Evolutionary conservation across 495 filamentous ascomycete species (phyloP).

Genomic region (Tuber umbilicatum): DNA sequence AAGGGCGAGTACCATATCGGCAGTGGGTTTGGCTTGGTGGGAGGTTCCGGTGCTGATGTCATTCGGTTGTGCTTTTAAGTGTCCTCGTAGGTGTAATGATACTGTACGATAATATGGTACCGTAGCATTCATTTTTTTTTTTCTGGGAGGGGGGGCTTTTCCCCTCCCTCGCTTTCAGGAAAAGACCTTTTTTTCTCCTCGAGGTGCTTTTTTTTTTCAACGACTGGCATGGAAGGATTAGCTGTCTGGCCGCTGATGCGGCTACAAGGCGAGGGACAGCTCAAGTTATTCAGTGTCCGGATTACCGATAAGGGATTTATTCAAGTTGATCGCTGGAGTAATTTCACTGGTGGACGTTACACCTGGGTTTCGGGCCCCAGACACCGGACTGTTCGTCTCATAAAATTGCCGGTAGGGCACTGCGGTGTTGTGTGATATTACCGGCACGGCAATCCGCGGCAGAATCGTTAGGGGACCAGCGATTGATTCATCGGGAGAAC

Average conservation of each 20-base stretch:
- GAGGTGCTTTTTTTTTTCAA: neutral
- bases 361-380: neutral
- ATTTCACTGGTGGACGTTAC: neutral
- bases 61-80: neutral
- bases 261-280: neutral
- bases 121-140: neutral
- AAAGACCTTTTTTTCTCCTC: neutral
- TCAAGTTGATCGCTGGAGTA: neutral
- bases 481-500: neutral
- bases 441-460: neutral
- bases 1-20: neutral
- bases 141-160: neutral
- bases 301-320: neutral
- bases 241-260: neutral
- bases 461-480: neutral
- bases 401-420: neutral
- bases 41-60: neutral
- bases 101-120: neutral
- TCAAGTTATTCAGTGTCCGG: neutral
- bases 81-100: neutral
- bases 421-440: constrained; percentile 3
- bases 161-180: neutral
- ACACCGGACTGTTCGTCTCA: neutral
- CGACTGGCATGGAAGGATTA: neutral
- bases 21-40: neutral